phyloP scores from a whole-genome alignment of 2,329 filamentous ascomycete species.

The Gremmenia infestans region DNA sequence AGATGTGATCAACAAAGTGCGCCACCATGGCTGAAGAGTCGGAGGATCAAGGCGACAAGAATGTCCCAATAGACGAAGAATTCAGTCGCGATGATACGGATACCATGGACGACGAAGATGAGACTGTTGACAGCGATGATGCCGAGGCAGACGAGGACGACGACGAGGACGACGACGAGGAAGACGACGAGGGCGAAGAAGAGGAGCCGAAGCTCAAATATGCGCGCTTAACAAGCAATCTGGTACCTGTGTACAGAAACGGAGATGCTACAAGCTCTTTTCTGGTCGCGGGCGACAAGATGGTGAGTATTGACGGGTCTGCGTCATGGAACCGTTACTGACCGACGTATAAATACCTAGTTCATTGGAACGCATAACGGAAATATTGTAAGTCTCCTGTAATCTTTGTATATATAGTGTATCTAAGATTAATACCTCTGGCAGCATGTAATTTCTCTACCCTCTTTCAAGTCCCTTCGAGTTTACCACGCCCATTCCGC shows the following conservation, averaged over 20 bases:
- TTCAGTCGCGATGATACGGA: constrained; percentile 19
- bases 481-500: constrained; percentile 91
- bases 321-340: constrained; percentile 24
- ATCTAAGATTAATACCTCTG: constrained; percentile 24
- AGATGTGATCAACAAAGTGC: constrained; percentile 28
- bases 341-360: constrained; percentile 40
- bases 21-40: constrained; percentile 31
- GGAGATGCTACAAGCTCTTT: constrained; percentile 93
- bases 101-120: constrained; percentile 17
- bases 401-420: not conserved
- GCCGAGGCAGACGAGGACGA: constrained; percentile 37
- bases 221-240: constrained; percentile 73
- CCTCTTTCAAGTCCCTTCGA: constrained; percentile 73
- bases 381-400: constrained; percentile 67
- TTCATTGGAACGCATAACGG: constrained; percentile 94
- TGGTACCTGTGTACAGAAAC: constrained; percentile 82
- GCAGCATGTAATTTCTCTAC: constrained; percentile 80
- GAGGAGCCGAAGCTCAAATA: constrained; percentile 96
- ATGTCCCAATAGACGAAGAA: constrained; percentile 16
- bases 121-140: constrained; percentile 2
- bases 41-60: constrained; percentile 26
- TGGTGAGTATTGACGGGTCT: constrained; percentile 52
- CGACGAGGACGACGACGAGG: constrained; percentile 48
- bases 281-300: constrained; percentile 89
- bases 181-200: constrained; percentile 71